Evolutionary conservation across 83 land plant genomes (phyloP).

Genomic region (Larix sibirica): DNA sequence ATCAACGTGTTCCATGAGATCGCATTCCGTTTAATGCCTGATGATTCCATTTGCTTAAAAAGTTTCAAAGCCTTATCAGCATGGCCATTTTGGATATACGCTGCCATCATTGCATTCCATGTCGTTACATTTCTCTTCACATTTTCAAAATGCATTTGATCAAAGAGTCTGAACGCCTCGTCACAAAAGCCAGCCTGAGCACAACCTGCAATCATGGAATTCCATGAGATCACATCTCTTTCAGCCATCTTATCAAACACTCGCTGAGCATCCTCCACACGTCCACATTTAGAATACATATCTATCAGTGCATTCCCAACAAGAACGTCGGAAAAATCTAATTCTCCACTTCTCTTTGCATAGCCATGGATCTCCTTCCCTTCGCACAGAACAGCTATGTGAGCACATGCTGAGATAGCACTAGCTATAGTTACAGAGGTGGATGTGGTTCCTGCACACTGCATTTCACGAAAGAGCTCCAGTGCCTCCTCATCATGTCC

Average conservation of each 20-base stretch:
- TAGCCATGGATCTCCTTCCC: constrained; percentile 14
- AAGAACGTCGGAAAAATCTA: constrained; percentile 14
- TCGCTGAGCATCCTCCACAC: constrained; percentile 40
- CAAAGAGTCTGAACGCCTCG: too few relatives aligned
- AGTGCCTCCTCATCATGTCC: constrained; percentile 7
- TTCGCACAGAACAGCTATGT: neutral
- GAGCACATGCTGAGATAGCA: constrained; percentile 8
- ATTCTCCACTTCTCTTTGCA: neutral
- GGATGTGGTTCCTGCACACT: neutral
- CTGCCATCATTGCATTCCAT: too few relatives aligned
- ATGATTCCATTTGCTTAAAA: constrained; percentile 16
- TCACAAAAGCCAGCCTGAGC: neutral
- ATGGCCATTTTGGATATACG: neutral
- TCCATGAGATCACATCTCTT: constrained; percentile 14
- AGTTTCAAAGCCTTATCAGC: neutral
- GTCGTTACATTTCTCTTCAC: too few relatives aligned
- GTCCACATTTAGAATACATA: constrained; percentile 72
- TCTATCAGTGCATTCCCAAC: constrained; percentile 50
- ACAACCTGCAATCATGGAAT: neutral
- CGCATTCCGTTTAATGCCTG: too few relatives aligned
- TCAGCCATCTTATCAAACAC: constrained; percentile 28
- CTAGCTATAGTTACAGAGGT: neutral
- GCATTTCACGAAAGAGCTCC: constrained; percentile 5
- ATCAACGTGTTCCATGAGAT: constrained; percentile 24
- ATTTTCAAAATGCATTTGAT: too few relatives aligned